Evolutionary conservation across 2,329 filamentous ascomycete species (phyloP), one percentile per base, ranked within the genome.

Genomic region (Camillea tinctor): DNA sequence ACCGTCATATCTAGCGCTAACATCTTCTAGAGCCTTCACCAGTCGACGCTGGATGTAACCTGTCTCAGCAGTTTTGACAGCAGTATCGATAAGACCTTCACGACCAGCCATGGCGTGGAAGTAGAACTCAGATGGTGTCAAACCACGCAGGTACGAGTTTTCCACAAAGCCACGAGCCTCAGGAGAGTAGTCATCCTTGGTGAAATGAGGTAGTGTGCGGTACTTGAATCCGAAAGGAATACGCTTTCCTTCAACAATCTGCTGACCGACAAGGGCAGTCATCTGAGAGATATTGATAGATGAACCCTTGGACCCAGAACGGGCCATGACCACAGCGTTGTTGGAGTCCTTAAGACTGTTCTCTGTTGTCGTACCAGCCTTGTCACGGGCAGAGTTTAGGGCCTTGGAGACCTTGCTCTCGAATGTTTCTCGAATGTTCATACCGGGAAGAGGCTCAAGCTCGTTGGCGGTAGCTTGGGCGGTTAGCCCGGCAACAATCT

Each of bases 31-130:
- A 11, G 96, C 96, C 79, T 99, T 99, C 72, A 99, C 95, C 52
- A 99, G 85, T 82, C 96, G 93, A 79, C 95, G 92, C 78, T 99
- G 96, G 66, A 99, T 99, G 76, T 99, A 99, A 79, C 95, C 95
- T 60, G 96, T 99, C 77, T 99, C 96, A 20, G 95, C 95, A 66
- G 95, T 99, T 85, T 99, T 99, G 79, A 99, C 96, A 67, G 95
- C 95, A 56, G 95, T 99, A 84, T 99, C 95, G 70, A 99, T 99
- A 58, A 99, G 84, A 96, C 95, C 95, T 79, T 99, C 95, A 81
- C 95, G 88, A 92, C 95, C 95, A 83, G 95, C 95, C 95, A 99
- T 99, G 73, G 95, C 95, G 85, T 99, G 95, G 84, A 99, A 99
- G 81, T 97, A 99, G 80, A 99, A 99, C 69, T 99, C 95, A 0